Evolutionary conservation across 371 early-diverging fungal species (phyloP), one percentile per base, ranked within the genome.

Genomic region (Mucor saturninus): DNA sequence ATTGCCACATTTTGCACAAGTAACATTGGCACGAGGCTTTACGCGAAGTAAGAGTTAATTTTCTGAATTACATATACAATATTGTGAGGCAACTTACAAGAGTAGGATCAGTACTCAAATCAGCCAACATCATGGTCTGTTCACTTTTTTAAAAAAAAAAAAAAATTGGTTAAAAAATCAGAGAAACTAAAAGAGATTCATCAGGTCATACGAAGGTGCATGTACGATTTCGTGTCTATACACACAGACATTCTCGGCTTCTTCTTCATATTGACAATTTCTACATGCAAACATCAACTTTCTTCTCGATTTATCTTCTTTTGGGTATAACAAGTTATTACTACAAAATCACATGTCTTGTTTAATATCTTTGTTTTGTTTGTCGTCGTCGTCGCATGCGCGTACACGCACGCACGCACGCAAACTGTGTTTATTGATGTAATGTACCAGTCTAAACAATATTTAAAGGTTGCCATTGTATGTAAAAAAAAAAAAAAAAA

Each of bases 291-390:
- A 91, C 72, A 91, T 76, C 42, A 99, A 81, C 51, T 65, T 75
- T 56, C 89, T 80, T 56, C 68, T 78, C 9, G 61, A 70, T 43
- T 85, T 80, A 68, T 99, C 96, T 76, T 96, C 97, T 79, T 93
- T 88, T 39, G 99, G 99, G 81, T 98, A 98, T 64, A 99, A 81
- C 84, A 98, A 83, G 73, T 98, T 98, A 85, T 93, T 92, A 84
- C 99, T 88, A 62, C 13, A 46, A 15, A 57, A 50, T 28, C 11
- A 4, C 26, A 28, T 9, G 9, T 15, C 9, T 30, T 29, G 28
- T 45, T 28, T 31, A 52, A 46, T 21, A 6, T 5, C 21, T 26
- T 43, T 43, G 5, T 43, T 31, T 5, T 14, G 31, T 35, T 37
- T 37, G 26, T 40, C 30, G 30, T 7, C 9, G 30, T 37, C 48